These are phyloP conservation scores for Citrus inodora DNA, from an alignment of 345 rosid genomes.

Conservation along the genomic window DNA sequence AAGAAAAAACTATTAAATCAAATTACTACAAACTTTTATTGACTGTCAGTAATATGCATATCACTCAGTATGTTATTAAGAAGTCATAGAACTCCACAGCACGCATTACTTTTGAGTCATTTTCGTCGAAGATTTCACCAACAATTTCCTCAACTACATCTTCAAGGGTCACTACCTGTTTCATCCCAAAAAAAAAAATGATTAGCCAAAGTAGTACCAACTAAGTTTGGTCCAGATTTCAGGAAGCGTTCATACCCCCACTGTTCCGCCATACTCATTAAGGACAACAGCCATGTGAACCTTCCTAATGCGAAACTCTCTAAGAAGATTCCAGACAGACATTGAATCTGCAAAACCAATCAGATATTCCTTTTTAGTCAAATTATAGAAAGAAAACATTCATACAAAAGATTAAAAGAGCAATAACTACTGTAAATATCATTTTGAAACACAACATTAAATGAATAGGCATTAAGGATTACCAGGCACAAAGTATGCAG, in stretches of 20 bases:
- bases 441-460: not conserved
- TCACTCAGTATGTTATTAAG: not conserved
- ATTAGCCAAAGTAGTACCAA: not conserved
- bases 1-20: not conserved
- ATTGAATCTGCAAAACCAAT: slow-evolving; percentile 76
- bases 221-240: not conserved
- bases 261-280: slow-evolving; percentile 96
- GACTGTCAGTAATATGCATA: not conserved
- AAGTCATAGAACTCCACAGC: not conserved
- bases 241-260: slow-evolving; percentile 68
- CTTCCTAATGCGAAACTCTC: slow-evolving; percentile 97
- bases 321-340: slow-evolving; percentile 99
- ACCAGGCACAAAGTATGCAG: slow-evolving; percentile 98
- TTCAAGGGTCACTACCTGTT: slow-evolving; percentile 91
- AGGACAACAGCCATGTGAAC: slow-evolving; percentile 99
- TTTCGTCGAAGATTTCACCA: slow-evolving; percentile 97
- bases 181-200: slow-evolving; percentile 14
- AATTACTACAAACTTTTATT: not conserved
- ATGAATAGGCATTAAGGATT: slow-evolving; percentile 23
- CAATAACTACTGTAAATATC: not conserved
- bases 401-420: not conserved
- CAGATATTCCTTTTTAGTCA: slow-evolving; percentile 12
- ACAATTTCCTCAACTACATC: slow-evolving; percentile 98
- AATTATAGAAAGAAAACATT: not conserved
- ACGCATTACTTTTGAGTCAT: slow-evolving; percentile 79